phyloP scores from a whole-genome alignment of 2,329 filamentous ascomycete genomes.

The Talaromyces sp. region DNA sequence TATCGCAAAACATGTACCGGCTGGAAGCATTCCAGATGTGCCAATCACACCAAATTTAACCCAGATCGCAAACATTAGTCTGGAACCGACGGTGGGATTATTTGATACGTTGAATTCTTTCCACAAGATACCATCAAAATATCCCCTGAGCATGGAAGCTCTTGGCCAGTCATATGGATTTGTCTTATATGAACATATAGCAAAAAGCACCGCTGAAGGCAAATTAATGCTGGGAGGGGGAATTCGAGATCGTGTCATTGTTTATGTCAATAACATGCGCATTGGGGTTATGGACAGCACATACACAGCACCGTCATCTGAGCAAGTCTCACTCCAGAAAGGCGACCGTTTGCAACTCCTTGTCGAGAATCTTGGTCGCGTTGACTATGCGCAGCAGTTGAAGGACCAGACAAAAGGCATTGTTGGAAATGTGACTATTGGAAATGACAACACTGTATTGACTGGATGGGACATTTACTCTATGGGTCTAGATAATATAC shows the following conservation, averaged over 20 bases:
- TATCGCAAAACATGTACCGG: slow-evolving; percentile 1
- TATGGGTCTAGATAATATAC: slow-evolving; percentile 28
- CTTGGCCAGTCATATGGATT: slow-evolving; percentile 43
- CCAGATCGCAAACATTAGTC: not conserved
- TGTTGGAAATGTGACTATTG: slow-evolving; percentile 37
- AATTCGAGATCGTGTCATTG: slow-evolving; percentile 43
- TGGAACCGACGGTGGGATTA: not conserved
- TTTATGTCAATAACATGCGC: slow-evolving; percentile 42
- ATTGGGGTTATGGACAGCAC: slow-evolving; percentile 45
- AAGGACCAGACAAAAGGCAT: slow-evolving; percentile 46
- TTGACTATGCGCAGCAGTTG: slow-evolving; percentile 23
- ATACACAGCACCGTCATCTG: slow-evolving; percentile 34
- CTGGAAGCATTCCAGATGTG: slow-evolving; percentile 1
- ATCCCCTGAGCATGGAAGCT: slow-evolving; percentile 42
- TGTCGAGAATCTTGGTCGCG: slow-evolving; percentile 49
- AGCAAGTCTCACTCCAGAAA: slow-evolving; percentile 31
- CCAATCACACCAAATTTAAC: not conserved
- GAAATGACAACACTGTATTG: slow-evolving; percentile 19
- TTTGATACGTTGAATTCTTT: slow-evolving; percentile 1
- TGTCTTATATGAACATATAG: slow-evolving; percentile 38
- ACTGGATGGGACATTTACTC: slow-evolving; percentile 38
- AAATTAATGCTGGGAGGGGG: slow-evolving; percentile 38
- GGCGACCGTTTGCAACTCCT: slow-evolving; percentile 42
- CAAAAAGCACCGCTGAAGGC: slow-evolving; percentile 23
- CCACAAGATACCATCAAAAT: slow-evolving; percentile 15